These are phyloP conservation scores for Lactarius evosmus DNA, from an alignment of 768 basidiomycete species.

Conservation along the genomic window DNA sequence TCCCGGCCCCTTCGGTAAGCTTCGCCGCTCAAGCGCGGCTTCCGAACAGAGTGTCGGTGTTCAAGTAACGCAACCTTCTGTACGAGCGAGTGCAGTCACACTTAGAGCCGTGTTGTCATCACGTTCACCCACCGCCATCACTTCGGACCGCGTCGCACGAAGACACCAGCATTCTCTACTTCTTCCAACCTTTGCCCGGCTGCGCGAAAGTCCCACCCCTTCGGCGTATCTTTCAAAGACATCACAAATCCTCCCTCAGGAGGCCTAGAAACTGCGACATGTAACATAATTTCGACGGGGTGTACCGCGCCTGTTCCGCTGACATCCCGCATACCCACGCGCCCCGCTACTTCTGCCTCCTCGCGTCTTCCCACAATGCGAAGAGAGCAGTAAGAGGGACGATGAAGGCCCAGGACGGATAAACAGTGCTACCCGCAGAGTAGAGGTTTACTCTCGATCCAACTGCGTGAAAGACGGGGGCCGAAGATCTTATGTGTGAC, in stretches of 20 bases:
- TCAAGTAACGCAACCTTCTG: neutral
- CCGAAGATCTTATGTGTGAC: no score
- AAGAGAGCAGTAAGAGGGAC: neutral
- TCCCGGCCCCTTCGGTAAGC: neutral
- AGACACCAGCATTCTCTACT: neutral
- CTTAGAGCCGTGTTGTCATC: neutral
- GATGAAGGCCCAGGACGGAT: neutral
- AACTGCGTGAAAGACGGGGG: no score
- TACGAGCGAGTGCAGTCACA: neutral
- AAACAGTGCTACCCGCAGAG: no score
- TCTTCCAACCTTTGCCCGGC: conserved; percentile 2
- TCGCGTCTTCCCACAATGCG: neutral
- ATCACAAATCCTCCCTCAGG: neutral
- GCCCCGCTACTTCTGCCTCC: conserved; percentile 14
- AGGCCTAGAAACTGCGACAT: neutral
- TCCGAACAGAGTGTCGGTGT: neutral
- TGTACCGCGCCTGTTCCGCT: neutral
- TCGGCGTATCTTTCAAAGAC: neutral
- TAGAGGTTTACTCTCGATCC: no score
- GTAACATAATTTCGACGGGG: neutral
- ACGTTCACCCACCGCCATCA: no score
- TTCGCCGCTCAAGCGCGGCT: neutral
- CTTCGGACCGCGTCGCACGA: neutral
- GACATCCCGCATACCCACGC: neutral
- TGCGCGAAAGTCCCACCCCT: neutral